These are phyloP conservation scores for Penicillium occitanis DNA, from an alignment of 2,329 filamentous ascomycete genomes.

Conservation along the genomic window DNA sequence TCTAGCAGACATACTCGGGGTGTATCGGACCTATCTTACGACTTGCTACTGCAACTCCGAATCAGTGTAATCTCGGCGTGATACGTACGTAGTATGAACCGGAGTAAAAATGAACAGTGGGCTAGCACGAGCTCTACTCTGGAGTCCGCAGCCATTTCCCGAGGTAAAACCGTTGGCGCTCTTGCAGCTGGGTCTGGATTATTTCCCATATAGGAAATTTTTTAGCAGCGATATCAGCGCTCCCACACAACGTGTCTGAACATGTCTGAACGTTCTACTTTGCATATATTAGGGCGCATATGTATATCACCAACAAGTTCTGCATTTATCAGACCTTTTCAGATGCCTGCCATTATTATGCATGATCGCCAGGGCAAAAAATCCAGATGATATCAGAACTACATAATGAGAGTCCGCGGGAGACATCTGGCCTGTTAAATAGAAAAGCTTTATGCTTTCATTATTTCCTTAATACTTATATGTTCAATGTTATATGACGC, in stretches of 20 bases:
- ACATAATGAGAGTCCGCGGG: neutral
- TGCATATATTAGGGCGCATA: neutral
- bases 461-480: neutral
- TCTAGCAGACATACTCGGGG: neutral
- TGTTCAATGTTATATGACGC: neutral
- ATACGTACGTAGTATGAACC: neutral
- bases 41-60: neutral
- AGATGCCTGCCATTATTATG: neutral
- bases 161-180: neutral
- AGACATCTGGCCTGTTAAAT: neutral
- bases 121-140: neutral
- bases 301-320: neutral
- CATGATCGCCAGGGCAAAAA: neutral
- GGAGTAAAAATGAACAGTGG: neutral
- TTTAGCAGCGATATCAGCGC: neutral
- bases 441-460: neutral
- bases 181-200: neutral
- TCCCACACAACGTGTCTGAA: neutral
- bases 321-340: neutral
- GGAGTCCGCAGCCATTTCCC: neutral
- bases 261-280: neutral
- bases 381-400: neutral
- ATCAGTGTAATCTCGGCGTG: neutral
- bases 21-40: neutral
- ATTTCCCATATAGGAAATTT: neutral